Evolutionary conservation across 225 moss, liverwort and hornwort species (phyloP), one percentile per base, ranked within the genome.

Genomic region (Sphagnum tenellum): DNA sequence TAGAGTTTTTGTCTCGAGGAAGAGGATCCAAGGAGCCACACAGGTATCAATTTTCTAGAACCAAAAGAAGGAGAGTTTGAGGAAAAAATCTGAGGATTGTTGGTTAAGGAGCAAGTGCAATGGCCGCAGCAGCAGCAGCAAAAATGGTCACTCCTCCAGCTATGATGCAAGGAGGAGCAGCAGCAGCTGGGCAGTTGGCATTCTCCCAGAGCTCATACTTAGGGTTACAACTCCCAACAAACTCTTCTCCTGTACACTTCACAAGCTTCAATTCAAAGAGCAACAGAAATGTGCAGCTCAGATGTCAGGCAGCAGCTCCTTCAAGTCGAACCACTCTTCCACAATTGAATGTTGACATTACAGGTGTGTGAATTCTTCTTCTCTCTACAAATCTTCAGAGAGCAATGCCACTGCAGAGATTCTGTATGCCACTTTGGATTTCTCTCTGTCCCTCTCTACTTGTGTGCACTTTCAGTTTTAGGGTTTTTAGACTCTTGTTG

Each of bases 311-410:
- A 29, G 29, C 29, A 79, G 76, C 64, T 49, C 76, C 75, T 74
- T 71, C 78, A 49, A 76, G 73, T 68, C 77, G 76, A 5, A 79
- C 81, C 45, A 79, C 78, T 62, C 66, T 85, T 73, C 85, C 85
- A 5, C 78, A 85, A 54, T 78, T 78, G 67, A 85, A 81, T 68
- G 85, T 81, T 62, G 70, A 78, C 68, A 78, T 76, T 60, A 74
- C 78, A 9, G 85, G 85, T 85, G 4, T 29, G 78, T 67, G 7
- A 57, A 7, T 9, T 54, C 45, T 4, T 60, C 55, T 7, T 49
- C 11, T 57, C 6, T 13, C 13, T 52, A 29, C 47, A 45, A 6
- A 8, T 47, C 29, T 45, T 29, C 29, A 29, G 29, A 29, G 29
- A 29, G 29, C 29, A 29, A 29, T 29, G 29, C 29, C 29, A 29